Base-by-base conservation (phyloP, 2,329 filamentous ascomycete genomes). In the Neonectria sp. region DNA sequence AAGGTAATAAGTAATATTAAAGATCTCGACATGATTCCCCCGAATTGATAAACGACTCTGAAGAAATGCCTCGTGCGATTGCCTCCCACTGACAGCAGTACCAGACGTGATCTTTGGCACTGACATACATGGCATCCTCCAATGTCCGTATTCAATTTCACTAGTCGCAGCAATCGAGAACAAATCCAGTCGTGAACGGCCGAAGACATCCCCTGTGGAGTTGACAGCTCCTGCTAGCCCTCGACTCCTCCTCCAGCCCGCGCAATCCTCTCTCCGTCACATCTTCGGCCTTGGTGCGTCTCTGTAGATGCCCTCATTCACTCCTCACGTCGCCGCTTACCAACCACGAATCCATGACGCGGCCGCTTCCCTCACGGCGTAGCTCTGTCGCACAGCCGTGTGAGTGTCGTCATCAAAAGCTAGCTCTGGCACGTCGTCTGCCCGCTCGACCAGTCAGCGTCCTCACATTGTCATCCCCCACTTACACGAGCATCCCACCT, bases 391-490 rank as follows among this genome's bases (percentile, higher is more conserved):
- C 48, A 45, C n/a, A 45, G 12, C 15, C 25, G 11, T 25, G 13
- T 24, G 31, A n/a, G 21, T 53, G 51, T 35, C 51, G 51, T 53
- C 51, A 53, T 35, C 40, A 21, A 45, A 24, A 24, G 40, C n/a
- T 53, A 53, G 51, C 51, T 53, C 51, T 37, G 51, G 51, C 51
- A 37, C 21, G n/a, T 21, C 33, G 51, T 24, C n/a, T 5, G 12
- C 5, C n/a, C 15, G 37, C 51, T 53, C 51, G 31, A 53, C 51
- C 51, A 53, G 31, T 53, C 33, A 53, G 51, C 51, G 51, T 35
- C 8, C 51, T 11, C 51, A 53, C 15, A 53, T 53, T 53, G 51
- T 53, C 51, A 53, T 53, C 51, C 51, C 51, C 51, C 51, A 53
- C 51, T 53, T 53, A 53, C 51, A 53, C 31, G 11, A 33, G 29